phyloP scores from a whole-genome alignment of 352 stramenopile species.

The Aphanomyces cochlioides region DNA sequence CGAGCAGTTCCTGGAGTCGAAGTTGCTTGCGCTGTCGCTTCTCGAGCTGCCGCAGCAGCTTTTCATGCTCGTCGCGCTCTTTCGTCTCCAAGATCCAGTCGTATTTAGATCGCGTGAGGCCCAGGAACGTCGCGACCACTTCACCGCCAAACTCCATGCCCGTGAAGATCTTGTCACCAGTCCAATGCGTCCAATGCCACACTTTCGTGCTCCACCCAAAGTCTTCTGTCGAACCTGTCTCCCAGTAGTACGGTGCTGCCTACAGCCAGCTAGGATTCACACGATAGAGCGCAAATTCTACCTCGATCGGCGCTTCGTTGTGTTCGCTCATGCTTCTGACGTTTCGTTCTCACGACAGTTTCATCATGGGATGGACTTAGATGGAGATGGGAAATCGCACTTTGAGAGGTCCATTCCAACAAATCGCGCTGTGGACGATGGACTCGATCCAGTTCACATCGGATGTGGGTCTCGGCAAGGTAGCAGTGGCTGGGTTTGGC shows the following conservation, averaged over 20 bases:
- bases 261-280: too few species aligned
- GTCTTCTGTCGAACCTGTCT: conserved; percentile 2
- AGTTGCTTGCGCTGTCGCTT: conserved; percentile 59
- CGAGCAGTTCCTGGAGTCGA: conserved; percentile 58
- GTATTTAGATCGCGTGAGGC: conserved; percentile 79
- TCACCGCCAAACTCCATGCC: conserved; percentile 76
- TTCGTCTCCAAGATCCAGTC: conserved; percentile 79
- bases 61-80: conserved; percentile 65
- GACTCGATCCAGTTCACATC: conserved; percentile 69
- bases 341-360: too few species aligned
- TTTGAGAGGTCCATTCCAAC: too few species aligned
- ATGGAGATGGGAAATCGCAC: too few species aligned
- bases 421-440: background rate
- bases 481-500: conserved; percentile 70
- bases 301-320: background rate
- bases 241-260: conserved; percentile 20
- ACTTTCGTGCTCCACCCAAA: conserved; percentile 33
- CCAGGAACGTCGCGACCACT: conserved; percentile 73
- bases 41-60: conserved; percentile 51
- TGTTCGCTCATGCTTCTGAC: background rate
- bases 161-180: conserved; percentile 58
- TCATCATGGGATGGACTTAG: too few species aligned
- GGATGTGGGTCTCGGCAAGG: conserved; percentile 65
- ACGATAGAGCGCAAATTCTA: too few species aligned
- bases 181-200: conserved; percentile 67